phyloP scores from a whole-genome alignment of 768 basidiomycete species.

The Phaeotremella skinneri region DNA sequence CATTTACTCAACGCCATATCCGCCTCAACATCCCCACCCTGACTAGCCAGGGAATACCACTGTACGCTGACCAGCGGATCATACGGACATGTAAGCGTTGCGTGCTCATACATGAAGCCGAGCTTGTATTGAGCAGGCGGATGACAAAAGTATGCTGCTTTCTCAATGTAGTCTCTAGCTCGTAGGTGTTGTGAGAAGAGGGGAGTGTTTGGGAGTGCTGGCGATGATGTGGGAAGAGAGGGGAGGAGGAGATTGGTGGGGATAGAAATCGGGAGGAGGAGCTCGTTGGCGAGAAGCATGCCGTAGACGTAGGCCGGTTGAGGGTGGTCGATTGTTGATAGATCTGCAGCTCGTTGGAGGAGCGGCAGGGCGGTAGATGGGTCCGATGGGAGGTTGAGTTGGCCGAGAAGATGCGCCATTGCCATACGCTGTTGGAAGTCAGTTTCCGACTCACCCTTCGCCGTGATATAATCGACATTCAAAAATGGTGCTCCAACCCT shows the following conservation, averaged over 20 bases:
- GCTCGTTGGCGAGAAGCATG: constrained; percentile 80
- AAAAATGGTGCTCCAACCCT: neutral
- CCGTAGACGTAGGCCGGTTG: constrained; percentile 68
- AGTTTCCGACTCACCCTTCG: neutral
- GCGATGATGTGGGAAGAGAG: constrained; percentile 53
- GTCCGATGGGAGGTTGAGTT: constrained; percentile 65
- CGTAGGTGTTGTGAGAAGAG: constrained; percentile 56
- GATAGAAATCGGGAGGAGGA: constrained; percentile 62
- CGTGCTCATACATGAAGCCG: constrained; percentile 89
- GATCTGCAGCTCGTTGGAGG: constrained; percentile 71
- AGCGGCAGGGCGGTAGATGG: constrained; percentile 65
- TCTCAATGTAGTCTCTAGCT: constrained; percentile 73
- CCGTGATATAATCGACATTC: neutral
- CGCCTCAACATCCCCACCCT: constrained; percentile 84
- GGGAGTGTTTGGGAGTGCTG: constrained; percentile 14
- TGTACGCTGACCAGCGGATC: constrained; percentile 86
- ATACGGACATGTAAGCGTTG: constrained; percentile 75
- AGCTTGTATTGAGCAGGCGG: constrained; percentile 83
- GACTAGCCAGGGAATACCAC: constrained; percentile 68
- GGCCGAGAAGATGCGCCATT: constrained; percentile 86
- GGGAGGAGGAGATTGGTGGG: constrained; percentile 59
- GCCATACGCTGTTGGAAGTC: constrained; percentile 68
- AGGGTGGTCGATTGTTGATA: constrained; percentile 70
- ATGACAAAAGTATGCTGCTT: constrained; percentile 79
- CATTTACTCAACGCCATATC: constrained; percentile 97